These are phyloP conservation scores for Lotmaria passim DNA, from an alignment of 208 protist species.

Conservation along the genomic window DNA sequence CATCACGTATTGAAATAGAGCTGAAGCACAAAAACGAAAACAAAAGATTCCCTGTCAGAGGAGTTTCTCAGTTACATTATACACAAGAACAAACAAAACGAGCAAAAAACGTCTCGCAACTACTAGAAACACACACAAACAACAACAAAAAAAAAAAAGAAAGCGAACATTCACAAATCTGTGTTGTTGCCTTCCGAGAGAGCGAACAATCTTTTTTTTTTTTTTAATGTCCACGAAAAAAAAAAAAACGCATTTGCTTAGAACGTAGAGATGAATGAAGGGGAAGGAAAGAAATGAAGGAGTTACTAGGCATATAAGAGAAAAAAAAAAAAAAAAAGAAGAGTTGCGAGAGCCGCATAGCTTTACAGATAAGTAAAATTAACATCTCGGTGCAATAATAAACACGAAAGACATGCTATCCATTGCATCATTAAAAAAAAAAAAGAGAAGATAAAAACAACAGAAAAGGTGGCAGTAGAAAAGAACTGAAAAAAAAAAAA, in stretches of 20 bases:
- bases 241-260: neutral
- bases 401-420: slow-evolving; percentile 7
- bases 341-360: neutral
- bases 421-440: slow-evolving; percentile 13
- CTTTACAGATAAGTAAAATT: neutral
- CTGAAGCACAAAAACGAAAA: too few species aligned
- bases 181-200: too few species aligned
- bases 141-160: slow-evolving; percentile 1
- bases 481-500: slow-evolving; percentile 17
- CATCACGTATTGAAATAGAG: too few species aligned
- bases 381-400: neutral
- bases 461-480: slow-evolving; percentile 1
- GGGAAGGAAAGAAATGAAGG: neutral
- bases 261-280: too few species aligned
- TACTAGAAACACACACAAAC: neutral
- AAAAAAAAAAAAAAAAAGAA: neutral
- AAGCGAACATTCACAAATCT: neutral
- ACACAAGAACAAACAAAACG: neutral
- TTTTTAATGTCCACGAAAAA: neutral
- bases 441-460: slow-evolving; percentile 9
- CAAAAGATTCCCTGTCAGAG: too few species aligned
- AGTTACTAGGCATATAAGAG: neutral
- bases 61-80: too few species aligned
- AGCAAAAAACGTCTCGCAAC: neutral
- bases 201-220: neutral